These are phyloP conservation scores for Solanum ossicruentum DNA, from an alignment of 257 asterid genomes.

Conservation along the genomic window DNA sequence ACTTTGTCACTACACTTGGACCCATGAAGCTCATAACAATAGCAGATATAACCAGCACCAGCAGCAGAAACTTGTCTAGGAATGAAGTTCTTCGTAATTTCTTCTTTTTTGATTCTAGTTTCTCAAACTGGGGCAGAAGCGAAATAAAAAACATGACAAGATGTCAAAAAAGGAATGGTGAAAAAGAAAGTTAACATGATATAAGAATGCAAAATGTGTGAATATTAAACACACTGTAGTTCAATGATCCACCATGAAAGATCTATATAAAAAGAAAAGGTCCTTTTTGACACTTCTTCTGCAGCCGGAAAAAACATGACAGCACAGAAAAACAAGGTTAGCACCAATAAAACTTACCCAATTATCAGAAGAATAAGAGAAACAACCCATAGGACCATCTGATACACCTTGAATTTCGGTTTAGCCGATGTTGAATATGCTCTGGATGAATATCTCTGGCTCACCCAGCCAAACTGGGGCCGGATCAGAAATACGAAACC, in stretches of 20 bases:
- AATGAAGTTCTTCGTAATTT: neutral
- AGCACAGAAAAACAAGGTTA: neutral
- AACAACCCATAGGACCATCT: conserved; percentile 56
- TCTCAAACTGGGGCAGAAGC: neutral
- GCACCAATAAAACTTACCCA: conserved; percentile 37
- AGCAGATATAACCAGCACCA: neutral
- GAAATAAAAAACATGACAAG: neutral
- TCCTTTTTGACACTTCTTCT: neutral
- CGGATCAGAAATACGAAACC: conserved; percentile 81
- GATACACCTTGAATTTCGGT: conserved; percentile 67
- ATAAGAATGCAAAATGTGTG: neutral
- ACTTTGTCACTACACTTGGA: neutral
- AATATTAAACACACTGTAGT: neutral
- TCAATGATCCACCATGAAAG: neutral
- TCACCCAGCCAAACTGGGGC: conserved; percentile 88
- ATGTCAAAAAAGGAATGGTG: neutral
- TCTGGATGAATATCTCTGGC: conserved; percentile 49
- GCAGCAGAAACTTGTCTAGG: neutral
- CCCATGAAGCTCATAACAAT: neutral
- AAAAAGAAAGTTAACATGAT: neutral
- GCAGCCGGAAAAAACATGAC: neutral
- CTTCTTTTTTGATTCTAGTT: neutral
- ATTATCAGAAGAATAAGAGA: conserved; percentile 53
- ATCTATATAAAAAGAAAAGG: neutral
- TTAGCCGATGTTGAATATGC: conserved; percentile 22